phyloP scores from a whole-genome alignment of 2,329 filamentous ascomycete genomes.

The Emmonsiellopsis sp. region DNA sequence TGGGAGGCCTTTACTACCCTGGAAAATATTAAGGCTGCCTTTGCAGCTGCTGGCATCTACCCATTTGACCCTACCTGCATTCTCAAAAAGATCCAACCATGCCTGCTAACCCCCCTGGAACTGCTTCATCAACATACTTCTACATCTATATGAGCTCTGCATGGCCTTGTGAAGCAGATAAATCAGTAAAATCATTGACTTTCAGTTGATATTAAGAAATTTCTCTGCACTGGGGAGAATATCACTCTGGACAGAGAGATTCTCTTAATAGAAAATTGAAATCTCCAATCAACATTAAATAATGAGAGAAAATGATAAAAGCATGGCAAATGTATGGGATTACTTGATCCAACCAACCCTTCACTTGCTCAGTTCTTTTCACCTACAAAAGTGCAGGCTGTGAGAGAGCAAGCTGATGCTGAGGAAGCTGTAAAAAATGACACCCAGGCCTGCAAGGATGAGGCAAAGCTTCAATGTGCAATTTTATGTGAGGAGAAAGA shows the following conservation, averaged over 20 bases:
- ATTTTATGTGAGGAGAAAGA: not conserved
- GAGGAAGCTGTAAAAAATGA: not conserved
- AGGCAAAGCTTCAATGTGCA: constrained; percentile 2
- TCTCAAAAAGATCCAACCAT: not conserved
- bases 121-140: not conserved
- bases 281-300: not conserved
- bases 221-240: not conserved
- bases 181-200: not conserved
- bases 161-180: not conserved
- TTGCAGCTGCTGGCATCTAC: constrained; percentile 1
- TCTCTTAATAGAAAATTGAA: not conserved
- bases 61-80: not conserved
- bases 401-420: not conserved
- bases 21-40: constrained; percentile 2
- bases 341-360: not conserved
- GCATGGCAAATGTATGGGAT: not conserved
- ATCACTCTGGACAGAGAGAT: constrained; percentile 1
- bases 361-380: constrained; percentile 5
- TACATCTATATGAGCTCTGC: not conserved
- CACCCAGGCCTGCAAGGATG: not conserved
- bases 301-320: not conserved
- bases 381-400: not conserved
- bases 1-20: not conserved
- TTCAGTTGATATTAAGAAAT: not conserved
- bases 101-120: not conserved